phyloP scores from a whole-genome alignment of 2,329 filamentous ascomycete genomes.

The Mycosphaerella sp. region DNA sequence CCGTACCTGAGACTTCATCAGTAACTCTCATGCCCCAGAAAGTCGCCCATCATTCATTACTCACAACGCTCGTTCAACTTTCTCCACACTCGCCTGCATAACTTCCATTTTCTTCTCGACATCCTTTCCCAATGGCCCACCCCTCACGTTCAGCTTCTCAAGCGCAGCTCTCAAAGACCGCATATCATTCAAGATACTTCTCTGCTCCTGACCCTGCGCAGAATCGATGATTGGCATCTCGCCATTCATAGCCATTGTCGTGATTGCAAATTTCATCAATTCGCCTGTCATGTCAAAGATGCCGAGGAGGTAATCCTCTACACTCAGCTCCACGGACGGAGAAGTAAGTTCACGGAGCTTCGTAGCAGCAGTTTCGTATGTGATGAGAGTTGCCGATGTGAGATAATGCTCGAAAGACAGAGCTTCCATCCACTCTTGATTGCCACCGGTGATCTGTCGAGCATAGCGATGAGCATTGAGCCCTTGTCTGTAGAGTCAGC shows the following conservation, averaged over 20 bases:
- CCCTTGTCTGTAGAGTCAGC: constrained; percentile 42
- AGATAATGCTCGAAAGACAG: constrained; percentile 86
- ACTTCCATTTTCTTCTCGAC: constrained; percentile 76
- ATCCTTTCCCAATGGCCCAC: constrained; percentile 54
- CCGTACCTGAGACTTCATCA: constrained; percentile 54
- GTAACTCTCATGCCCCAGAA: background rate
- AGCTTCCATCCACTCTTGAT: constrained; percentile 94
- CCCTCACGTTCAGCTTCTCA: constrained; percentile 60
- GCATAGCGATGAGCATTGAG: constrained; percentile 80
- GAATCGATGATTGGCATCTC: constrained; percentile 41
- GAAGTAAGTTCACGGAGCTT: constrained; percentile 36
- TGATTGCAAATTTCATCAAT: constrained; percentile 94
- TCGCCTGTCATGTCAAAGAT: constrained; percentile 93
- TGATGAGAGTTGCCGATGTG: constrained; percentile 66
- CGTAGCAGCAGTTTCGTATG: constrained; percentile 52
- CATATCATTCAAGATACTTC: constrained; percentile 72
- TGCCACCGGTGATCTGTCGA: constrained; percentile 66
- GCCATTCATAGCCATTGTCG: constrained; percentile 71
- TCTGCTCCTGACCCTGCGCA: constrained; percentile 34
- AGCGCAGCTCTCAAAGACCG: constrained; percentile 70
- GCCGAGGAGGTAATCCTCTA: constrained; percentile 82
- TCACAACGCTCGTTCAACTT: constrained; percentile 65
- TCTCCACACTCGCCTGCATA: constrained; percentile 82
- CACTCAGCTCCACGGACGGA: constrained; percentile 58
- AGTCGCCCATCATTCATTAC: background rate